Conservation (phyloP, 768 basidiomycete species). For the Cystoderma amianthinum region DNA sequence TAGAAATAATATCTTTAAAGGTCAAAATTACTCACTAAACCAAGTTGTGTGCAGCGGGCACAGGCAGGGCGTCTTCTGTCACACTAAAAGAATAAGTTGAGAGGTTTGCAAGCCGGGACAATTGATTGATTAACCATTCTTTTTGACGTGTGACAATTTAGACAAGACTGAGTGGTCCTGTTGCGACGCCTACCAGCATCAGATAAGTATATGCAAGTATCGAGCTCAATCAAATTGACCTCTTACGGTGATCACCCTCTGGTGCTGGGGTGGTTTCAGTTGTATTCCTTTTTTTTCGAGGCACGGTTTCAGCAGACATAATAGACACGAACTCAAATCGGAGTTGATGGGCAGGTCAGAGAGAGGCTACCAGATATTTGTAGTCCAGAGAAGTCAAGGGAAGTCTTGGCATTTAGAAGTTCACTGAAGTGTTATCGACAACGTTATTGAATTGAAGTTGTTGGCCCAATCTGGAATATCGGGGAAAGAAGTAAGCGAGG, state of each 20-base stretch:
- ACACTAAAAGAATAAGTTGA: slow-evolving; percentile 20
- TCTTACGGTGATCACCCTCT: slow-evolving; percentile 50
- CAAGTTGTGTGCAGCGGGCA: slow-evolving; percentile 43
- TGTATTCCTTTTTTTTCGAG: slow-evolving; percentile 18
- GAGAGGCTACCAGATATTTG: slow-evolving; percentile 9
- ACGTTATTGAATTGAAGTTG: slow-evolving; percentile 14
- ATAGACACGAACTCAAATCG: slow-evolving; percentile 5
- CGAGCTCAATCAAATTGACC: slow-evolving; percentile 20
- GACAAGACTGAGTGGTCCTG: slow-evolving; percentile 66
- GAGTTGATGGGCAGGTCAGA: slow-evolving; percentile 2
- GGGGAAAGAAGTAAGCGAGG: slow-evolving; percentile 20
- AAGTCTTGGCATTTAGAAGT: slow-evolving; percentile 14
- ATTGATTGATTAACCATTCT: slow-evolving; percentile 46
- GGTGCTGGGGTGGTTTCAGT: slow-evolving; percentile 22
- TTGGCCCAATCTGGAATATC: slow-evolving; percentile 12
- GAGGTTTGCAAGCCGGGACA: neutral
- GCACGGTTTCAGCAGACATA: slow-evolving; percentile 22
- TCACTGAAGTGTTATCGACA: slow-evolving; percentile 10
- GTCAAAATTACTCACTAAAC: slow-evolving; percentile 26
- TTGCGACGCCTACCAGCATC: slow-evolving; percentile 43
- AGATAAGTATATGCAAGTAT: neutral
- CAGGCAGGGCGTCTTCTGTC: slow-evolving; percentile 45
- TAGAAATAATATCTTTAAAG: no score
- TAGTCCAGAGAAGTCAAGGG: slow-evolving; percentile 8
- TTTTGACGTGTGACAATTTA: slow-evolving; percentile 70